These are phyloP conservation scores for Gossypium aridum DNA, from an alignment of 441 rosid species.

Conservation along the genomic window DNA sequence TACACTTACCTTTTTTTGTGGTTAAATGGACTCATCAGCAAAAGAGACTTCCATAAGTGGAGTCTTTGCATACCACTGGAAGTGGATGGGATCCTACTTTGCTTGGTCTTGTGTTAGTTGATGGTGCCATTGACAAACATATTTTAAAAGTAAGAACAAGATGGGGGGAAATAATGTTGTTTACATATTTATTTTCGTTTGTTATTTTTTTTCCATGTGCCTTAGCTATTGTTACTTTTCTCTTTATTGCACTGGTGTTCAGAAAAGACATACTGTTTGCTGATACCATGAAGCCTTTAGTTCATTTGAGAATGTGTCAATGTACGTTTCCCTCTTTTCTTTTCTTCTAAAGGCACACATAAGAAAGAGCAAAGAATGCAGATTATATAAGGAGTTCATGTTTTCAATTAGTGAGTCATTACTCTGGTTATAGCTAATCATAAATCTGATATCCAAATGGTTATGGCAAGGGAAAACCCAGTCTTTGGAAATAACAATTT, in stretches of 20 bases:
- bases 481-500: not conserved
- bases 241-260: not conserved
- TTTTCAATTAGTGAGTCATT: not conserved
- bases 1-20: not conserved
- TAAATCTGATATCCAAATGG: slow-evolving; percentile 1
- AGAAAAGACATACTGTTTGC: not conserved
- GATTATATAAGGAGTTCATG: not conserved
- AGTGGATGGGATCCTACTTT: not conserved
- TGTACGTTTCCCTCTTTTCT: not conserved
- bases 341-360: not conserved
- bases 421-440: not conserved
- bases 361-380: not conserved
- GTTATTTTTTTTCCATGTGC: not conserved
- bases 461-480: not conserved
- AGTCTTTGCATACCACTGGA: not conserved
- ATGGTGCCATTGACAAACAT: not conserved
- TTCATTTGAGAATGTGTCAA: not conserved
- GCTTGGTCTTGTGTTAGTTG: not conserved
- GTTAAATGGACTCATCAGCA: not conserved
- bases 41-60: not conserved
- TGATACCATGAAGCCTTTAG: slow-evolving; percentile 1
- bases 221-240: not conserved
- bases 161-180: not conserved
- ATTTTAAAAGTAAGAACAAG: not conserved
- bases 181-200: not conserved